These are phyloP conservation scores for Boletus pseudopeckii DNA, from an alignment of 768 basidiomycete species.

Conservation along the genomic window DNA sequence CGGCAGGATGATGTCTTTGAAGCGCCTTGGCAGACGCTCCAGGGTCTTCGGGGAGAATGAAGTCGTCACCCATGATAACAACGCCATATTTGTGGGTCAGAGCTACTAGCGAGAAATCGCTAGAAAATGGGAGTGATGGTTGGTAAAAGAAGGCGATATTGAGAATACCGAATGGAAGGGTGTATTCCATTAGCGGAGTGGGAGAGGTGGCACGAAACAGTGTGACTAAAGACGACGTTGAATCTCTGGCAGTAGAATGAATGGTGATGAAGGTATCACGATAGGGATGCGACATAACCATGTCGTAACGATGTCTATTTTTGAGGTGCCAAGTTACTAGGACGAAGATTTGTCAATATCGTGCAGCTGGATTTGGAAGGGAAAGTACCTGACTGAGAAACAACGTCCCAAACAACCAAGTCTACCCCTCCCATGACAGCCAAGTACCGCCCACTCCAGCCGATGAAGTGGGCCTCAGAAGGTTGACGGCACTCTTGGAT, in stretches of 20 bases:
- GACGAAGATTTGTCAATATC: background rate
- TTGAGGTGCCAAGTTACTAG: constrained; percentile 61
- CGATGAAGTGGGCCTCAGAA: constrained; percentile 60
- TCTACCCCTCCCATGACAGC: constrained; percentile 47
- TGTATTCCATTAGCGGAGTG: constrained; percentile 40
- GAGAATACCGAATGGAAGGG: constrained; percentile 63
- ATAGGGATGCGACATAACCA: constrained; percentile 52
- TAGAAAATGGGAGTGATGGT: constrained; percentile 31
- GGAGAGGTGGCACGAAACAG: constrained; percentile 48
- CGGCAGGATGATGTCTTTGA: constrained; percentile 23
- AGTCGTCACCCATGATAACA: constrained; percentile 63
- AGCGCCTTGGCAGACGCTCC: constrained; percentile 41
- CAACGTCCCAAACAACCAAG: constrained; percentile 70
- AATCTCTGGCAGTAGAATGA: constrained; percentile 34
- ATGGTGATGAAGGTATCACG: constrained; percentile 61
- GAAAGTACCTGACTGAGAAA: constrained; percentile 53
- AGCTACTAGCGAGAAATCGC: constrained; percentile 60
- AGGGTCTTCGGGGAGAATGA: constrained; percentile 40
- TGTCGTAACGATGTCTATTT: constrained; percentile 36
- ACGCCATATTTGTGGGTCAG: constrained; percentile 65
- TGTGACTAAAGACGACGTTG: constrained; percentile 38
- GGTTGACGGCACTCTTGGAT: constrained; percentile 49
- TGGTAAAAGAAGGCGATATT: constrained; percentile 41
- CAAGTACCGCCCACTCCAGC: constrained; percentile 67
- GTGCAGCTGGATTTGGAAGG: background rate